A percentile compares a stretch with the other conserved stretches of the same genome.
phyloP scores from a whole-genome alignment of 2,329 filamentous ascomycete species.

The Tolypocladium nubicola region DNA sequence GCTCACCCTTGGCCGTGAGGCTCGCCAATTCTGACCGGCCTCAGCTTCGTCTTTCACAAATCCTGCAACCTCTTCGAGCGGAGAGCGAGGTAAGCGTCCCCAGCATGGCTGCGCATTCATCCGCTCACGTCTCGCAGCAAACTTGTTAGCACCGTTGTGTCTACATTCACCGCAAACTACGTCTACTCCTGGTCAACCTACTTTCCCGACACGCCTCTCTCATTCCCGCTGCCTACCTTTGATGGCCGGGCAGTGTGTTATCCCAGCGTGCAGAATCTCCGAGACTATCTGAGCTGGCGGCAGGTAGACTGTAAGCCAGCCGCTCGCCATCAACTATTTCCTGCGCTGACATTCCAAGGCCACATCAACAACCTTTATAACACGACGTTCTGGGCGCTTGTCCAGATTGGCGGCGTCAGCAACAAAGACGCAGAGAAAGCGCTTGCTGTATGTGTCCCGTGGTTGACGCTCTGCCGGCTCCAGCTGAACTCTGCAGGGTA shows the following conservation, averaged over 20 bases:
- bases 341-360: slow-evolving; percentile 36
- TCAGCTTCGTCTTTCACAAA: slow-evolving; percentile 81
- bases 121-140: slow-evolving; percentile 46
- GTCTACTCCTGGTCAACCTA: slow-evolving; percentile 67
- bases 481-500: slow-evolving; percentile 46
- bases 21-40: slow-evolving; percentile 2
- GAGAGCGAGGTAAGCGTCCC: slow-evolving; percentile 51
- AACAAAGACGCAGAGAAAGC: slow-evolving; percentile 70
- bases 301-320: slow-evolving; percentile 76
- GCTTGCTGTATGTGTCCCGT: slow-evolving; percentile 48
- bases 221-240: slow-evolving; percentile 74
- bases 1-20: neutral
- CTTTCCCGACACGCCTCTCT: slow-evolving; percentile 62
- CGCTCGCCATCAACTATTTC: neutral
- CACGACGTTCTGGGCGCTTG: slow-evolving; percentile 87
- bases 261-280: slow-evolving; percentile 67
- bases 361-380: slow-evolving; percentile 99
- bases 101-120: neutral
- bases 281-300: slow-evolving; percentile 95
- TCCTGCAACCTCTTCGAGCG: slow-evolving; percentile 75
- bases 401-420: slow-evolving; percentile 66
- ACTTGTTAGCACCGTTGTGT: slow-evolving; percentile 80
- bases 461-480: neutral
- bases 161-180: slow-evolving; percentile 89
- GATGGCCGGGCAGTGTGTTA: slow-evolving; percentile 89